A percentile compares a stretch with the other conserved stretches of the same genome.
Evolutionary conservation across 2,329 filamentous ascomycete species (phyloP).

Genomic region (Sclerotinia borealis): DNA sequence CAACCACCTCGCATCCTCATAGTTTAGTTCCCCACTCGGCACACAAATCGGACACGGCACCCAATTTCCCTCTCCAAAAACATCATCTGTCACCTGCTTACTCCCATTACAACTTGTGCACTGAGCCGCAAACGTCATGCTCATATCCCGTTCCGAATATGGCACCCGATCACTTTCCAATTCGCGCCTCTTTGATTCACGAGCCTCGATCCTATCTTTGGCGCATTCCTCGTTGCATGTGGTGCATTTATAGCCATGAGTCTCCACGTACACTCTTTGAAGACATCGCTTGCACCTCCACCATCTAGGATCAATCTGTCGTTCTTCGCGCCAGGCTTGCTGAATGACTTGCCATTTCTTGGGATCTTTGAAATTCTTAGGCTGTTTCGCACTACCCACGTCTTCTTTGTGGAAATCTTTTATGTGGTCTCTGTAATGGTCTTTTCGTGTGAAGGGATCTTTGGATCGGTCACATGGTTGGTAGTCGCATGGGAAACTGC

Average conservation of each 20-base stretch:
- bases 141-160: background rate
- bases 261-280: constrained; percentile 14
- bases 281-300: constrained; percentile 31
- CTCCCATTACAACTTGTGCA: background rate
- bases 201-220: constrained; percentile 10
- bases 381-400: constrained; percentile 21
- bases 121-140: background rate
- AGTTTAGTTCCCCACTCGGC: background rate
- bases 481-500: constrained; percentile 30
- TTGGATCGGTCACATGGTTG: constrained; percentile 28
- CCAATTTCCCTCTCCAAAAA: background rate
- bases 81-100: background rate
- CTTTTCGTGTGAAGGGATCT: constrained; percentile 40
- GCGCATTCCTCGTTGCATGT: constrained; percentile 25
- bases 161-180: background rate
- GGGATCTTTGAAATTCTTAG: constrained; percentile 13
- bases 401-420: constrained; percentile 43
- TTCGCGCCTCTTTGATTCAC: background rate
- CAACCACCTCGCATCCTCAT: background rate
- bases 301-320: constrained; percentile 17
- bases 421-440: constrained; percentile 44
- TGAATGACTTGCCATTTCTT: constrained; percentile 18
- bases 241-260: constrained; percentile 21
- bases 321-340: constrained; percentile 21
- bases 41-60: constrained; percentile 3